These are phyloP conservation scores for Daldinia sp. DNA, from an alignment of 2,329 filamentous ascomycete genomes.

Conservation along the genomic window DNA sequence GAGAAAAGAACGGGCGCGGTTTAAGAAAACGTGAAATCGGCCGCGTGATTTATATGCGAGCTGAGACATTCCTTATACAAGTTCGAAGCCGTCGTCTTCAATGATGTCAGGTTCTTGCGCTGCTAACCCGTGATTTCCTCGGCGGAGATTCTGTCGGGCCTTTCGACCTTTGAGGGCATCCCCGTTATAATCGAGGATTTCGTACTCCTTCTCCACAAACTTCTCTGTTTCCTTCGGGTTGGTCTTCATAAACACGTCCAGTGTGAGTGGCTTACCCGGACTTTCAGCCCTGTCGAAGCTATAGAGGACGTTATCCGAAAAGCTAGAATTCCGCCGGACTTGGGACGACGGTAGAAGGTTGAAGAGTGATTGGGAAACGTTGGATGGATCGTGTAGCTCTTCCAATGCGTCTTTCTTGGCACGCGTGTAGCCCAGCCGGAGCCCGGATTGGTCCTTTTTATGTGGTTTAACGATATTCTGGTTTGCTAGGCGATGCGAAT, in stretches of 20 bases:
- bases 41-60: conserved; percentile 5
- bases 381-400: conserved; percentile 50
- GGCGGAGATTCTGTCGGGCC: conserved; percentile 53
- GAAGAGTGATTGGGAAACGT: conserved; percentile 48
- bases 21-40: conserved; percentile 11
- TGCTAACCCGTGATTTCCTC: conserved; percentile 39
- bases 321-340: conserved; percentile 36
- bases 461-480: conserved; percentile 52
- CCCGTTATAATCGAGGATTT: conserved; percentile 56
- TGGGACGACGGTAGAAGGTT: conserved; percentile 45
- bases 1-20: conserved; percentile 17
- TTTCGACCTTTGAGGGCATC: conserved; percentile 54
- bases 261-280: conserved; percentile 51
- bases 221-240: conserved; percentile 53
- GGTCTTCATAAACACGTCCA: conserved; percentile 51
- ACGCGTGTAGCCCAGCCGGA: conserved; percentile 46
- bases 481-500: conserved; percentile 26
- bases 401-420: conserved; percentile 46
- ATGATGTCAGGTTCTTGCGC: conserved; percentile 40
- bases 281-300: conserved; percentile 53
- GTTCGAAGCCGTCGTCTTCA: conserved; percentile 55
- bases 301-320: conserved; percentile 52
- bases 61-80: conserved; percentile 44
- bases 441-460: conserved; percentile 30
- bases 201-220: conserved; percentile 58